A percentile compares a stretch with the other conserved stretches of the same genome.
phyloP scores from a whole-genome alignment of 345 rosid genomes.

The Sonneratia caseolaris region DNA sequence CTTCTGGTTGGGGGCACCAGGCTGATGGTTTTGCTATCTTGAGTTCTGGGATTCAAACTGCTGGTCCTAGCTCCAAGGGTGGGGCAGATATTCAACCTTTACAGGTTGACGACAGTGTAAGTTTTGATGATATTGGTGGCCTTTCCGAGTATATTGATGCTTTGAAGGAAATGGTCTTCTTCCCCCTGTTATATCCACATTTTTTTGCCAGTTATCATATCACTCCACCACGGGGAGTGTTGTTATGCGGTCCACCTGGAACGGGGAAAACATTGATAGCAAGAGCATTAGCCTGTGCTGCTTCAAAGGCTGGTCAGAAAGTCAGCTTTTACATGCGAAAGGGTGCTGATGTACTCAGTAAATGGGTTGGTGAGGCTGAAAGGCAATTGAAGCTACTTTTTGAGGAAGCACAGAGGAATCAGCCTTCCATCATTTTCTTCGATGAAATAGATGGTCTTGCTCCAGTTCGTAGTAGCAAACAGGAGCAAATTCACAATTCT shows the following conservation, averaged over 20 bases:
- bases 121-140: slow-evolving; percentile 96
- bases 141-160: slow-evolving; percentile 89
- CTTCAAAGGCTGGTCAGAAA: slow-evolving; percentile 99
- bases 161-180: slow-evolving; percentile 98
- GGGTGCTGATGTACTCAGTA: slow-evolving; percentile 99
- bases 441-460: slow-evolving; percentile 99
- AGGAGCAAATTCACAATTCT: slow-evolving; percentile 99
- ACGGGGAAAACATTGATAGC: slow-evolving; percentile 99
- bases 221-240: slow-evolving; percentile 94
- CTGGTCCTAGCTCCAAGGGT: slow-evolving; percentile 99
- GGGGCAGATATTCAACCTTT: slow-evolving; percentile 99
- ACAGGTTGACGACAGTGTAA: slow-evolving; percentile 89
- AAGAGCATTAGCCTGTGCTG: slow-evolving; percentile 99
- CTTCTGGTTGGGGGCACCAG: slow-evolving; percentile 99
- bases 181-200: slow-evolving; percentile 96
- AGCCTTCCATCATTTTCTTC: slow-evolving; percentile 96
- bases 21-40: slow-evolving; percentile 66
- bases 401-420: slow-evolving; percentile 97
- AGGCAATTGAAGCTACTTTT: slow-evolving; percentile 94
- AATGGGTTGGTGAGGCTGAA: slow-evolving; percentile 99
- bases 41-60: slow-evolving; percentile 90
- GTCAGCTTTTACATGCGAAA: slow-evolving; percentile 99
- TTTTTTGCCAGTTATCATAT: slow-evolving; percentile 94
- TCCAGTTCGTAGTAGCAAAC: slow-evolving; percentile 98
- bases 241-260: slow-evolving; percentile 99